Conservation (phyloP, 352 stramenopile genomes). For the Phytophthora ohioensis region DNA sequence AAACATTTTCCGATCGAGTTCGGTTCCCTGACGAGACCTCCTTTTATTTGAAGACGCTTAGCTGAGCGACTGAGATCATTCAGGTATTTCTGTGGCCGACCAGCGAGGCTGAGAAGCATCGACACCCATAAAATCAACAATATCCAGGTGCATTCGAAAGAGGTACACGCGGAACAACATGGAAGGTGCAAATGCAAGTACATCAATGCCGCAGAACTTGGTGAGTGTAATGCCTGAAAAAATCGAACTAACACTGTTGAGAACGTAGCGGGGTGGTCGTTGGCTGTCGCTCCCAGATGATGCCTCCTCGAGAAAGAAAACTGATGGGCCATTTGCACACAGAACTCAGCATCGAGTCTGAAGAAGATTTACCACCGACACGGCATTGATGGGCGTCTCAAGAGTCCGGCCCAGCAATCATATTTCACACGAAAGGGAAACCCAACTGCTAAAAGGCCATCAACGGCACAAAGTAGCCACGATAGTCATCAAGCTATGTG, state of each 20-base stretch:
- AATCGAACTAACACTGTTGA: constrained; percentile 83
- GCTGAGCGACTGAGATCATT: constrained; percentile 77
- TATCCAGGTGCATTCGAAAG: constrained; percentile 93
- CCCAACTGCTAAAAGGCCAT: constrained; percentile 84
- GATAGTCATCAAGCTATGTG: constrained; percentile 37
- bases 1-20: background rate
- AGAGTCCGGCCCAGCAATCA: constrained; percentile 39
- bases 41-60: constrained; percentile 26
- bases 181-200: constrained; percentile 91
- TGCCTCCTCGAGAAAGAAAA: constrained; percentile 76
- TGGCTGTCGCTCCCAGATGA: constrained; percentile 52
- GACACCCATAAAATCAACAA: constrained; percentile 90
- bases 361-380: constrained; percentile 93
- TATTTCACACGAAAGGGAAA: constrained; percentile 87
- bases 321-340: constrained; percentile 86
- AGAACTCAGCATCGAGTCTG: constrained; percentile 91
- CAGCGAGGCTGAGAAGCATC: constrained; percentile 79
- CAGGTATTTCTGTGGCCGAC: constrained; percentile 53
- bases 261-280: constrained; percentile 76
- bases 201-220: constrained; percentile 91
- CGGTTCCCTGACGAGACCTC: background rate
- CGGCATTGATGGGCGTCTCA: constrained; percentile 88
- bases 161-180: constrained; percentile 94
- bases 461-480: constrained; percentile 77
- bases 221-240: constrained; percentile 94